Percentiles rank a stretch among this genome's conserved stretches.
Evolutionary conservation across 768 basidiomycete genomes (phyloP).

Genomic region (Porpolomopsis calyptriformis): DNA sequence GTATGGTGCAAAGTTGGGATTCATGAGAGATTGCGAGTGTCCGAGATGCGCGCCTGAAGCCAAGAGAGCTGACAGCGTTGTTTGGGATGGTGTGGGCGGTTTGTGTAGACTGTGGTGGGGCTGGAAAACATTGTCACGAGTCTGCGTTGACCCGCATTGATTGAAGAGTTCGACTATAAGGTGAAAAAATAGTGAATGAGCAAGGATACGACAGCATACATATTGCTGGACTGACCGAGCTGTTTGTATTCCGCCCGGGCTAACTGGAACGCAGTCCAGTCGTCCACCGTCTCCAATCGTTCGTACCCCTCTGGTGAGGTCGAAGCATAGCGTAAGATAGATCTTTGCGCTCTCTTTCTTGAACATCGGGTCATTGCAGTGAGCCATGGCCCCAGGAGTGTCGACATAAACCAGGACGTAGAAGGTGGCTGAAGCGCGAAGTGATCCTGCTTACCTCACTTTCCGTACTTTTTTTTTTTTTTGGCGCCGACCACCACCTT

Average conservation of each 20-base stretch:
- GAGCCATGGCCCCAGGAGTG: background rate
- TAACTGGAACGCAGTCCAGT: slow-evolving; percentile 26
- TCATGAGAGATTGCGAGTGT: slow-evolving; percentile 73
- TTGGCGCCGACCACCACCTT: slow-evolving; percentile 30
- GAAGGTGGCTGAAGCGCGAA: background rate
- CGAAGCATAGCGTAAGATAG: background rate
- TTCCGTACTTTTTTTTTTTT: slow-evolving; percentile 37
- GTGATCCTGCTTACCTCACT: slow-evolving; percentile 45
- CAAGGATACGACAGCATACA: slow-evolving; percentile 7
- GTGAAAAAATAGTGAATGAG: slow-evolving; percentile 10
- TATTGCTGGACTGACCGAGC: slow-evolving; percentile 35
- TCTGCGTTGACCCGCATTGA: slow-evolving; percentile 71
- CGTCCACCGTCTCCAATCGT: slow-evolving; percentile 2
- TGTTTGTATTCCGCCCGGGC: slow-evolving; percentile 44
- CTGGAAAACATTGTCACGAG: slow-evolving; percentile 54
- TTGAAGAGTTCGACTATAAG: slow-evolving; percentile 50
- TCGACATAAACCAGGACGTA: background rate
- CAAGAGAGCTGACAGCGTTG: slow-evolving; percentile 81
- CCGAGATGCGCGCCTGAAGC: slow-evolving; percentile 94
- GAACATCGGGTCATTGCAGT: slow-evolving; percentile 3
- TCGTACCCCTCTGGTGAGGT: background rate
- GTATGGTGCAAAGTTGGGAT: slow-evolving; percentile 84
- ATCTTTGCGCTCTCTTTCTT: background rate
- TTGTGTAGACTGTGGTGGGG: slow-evolving; percentile 61
- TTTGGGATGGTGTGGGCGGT: slow-evolving; percentile 42